Evolutionary conservation across 192 early-diverging fungal species (phyloP), one percentile per base, ranked within the genome.

Genomic region (Dissophora ornata): DNA sequence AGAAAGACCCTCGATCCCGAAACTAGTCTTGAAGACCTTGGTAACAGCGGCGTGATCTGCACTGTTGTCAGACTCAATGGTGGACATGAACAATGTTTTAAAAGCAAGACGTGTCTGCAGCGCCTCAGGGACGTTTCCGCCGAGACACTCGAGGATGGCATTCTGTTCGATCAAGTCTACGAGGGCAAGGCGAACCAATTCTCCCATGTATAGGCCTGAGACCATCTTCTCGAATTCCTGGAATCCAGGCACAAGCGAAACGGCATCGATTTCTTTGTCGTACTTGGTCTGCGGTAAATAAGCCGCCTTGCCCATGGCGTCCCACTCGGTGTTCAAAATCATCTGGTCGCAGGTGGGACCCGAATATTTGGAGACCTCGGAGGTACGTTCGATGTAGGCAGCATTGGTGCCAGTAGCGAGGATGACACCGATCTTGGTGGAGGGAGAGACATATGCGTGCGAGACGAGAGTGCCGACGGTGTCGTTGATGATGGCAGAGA

Each of bases 201-300:
- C 97, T 60, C 96, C 96, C 65, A 99, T 79, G 65, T 97, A 99
- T 74, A 93, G 87, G 69, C 96, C 97, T 33, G 94, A 95, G 58
- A 98, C 90, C 89, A 96, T 93, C 86, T 98, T 99, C 81, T 99
- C 97, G 82, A 93, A 98, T 13, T 89, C 89, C 75, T 96, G 97
- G 78, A 91, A 89, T 59, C 89, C 86, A n/a, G 93, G 91, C 70
- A 94, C 92, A 45, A 84, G 73, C 29, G 91, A 92, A 44, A 89
- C 85, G 51, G 86, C 81, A 82, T 97, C 95, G 58, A 98, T 85
- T 38, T 85, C 81, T 61, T 83, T 80, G 83, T 99, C 97, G 78
- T 95, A 97, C 73, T 89, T 88, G 54, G 91, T 96, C 62, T 88
- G 82, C 29, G 95, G 95, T 24, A 99, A 80, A 58, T 95, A 90